A percentile compares a stretch with the other conserved stretches of the same genome.
phyloP scores from a whole-genome alignment of 176 grass and related monocot genomes.

The Hsuehochloa calcarea region DNA sequence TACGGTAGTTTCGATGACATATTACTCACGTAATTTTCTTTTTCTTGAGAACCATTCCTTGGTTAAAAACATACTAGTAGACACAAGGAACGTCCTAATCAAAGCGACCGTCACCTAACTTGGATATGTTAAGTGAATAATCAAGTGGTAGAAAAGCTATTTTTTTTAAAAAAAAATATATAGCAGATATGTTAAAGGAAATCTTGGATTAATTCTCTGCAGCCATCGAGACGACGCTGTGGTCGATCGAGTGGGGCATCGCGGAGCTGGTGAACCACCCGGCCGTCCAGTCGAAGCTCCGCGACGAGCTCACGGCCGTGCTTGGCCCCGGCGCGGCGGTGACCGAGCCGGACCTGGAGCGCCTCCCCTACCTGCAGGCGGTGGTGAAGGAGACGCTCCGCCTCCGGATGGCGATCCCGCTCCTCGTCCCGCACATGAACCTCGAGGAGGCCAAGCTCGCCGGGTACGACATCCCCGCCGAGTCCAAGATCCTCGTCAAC shows the following conservation, averaged over 20 bases:
- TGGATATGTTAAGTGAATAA: neutral
- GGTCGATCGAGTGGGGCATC: constrained; percentile 98
- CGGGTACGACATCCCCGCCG: constrained; percentile 90
- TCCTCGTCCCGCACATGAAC: constrained; percentile 99
- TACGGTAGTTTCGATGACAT: too few species aligned
- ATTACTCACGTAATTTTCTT: too few species aligned
- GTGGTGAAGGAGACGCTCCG: constrained; percentile 96
- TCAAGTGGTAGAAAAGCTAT: neutral
- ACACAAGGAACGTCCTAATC: neutral
- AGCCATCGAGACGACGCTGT: constrained; percentile 98
- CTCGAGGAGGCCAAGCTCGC: constrained; percentile 77
- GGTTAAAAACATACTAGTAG: neutral
- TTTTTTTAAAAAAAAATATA: neutral
- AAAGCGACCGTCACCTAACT: neutral
- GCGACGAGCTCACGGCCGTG: constrained; percentile 50
- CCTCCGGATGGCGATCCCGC: constrained; percentile 97
- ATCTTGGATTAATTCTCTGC: neutral
- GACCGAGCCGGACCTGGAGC: constrained; percentile 84
- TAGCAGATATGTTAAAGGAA: neutral
- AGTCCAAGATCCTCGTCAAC: constrained; percentile 97
- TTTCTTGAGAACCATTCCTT: neutral
- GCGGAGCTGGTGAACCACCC: constrained; percentile 95
- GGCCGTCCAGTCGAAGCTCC: constrained; percentile 62
- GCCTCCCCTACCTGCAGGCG: constrained; percentile 86
- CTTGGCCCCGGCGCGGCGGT: constrained; percentile 50